Base-by-base conservation (phyloP, 768 basidiomycete genomes). In the Boletus subcaerulescens region DNA sequence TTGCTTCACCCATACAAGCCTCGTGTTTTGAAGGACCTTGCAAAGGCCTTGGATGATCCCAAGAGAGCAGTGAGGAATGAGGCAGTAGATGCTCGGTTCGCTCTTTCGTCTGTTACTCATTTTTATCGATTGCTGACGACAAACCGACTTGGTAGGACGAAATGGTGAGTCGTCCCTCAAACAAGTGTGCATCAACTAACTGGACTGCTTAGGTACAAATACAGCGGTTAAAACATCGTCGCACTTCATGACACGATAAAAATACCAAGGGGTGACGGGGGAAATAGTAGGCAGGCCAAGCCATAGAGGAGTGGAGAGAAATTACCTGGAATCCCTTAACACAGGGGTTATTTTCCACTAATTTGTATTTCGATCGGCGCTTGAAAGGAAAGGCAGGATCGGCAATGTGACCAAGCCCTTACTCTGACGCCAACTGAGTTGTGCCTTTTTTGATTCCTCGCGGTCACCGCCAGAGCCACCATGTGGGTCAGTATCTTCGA, bases 31-130 rank as follows among this genome's bases (percentile, higher is more conserved):
- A 84, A 84, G 36, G 85, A 87, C 56, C 76, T 99, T 26, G 86
- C 80, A 0, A 83, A 79, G 57, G 82, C 80, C 5, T 71, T 98
- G 45, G 97, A 98, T 66, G 97, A 98, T 73, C 91, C 91, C n/a
- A 89, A 87, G 66, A 77, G 89, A 55, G 72, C 73, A 3, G 94
- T 99, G 9, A 78, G 97, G 50, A 86, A 83, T 62, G 91, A 90
- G 63, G 96, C 94, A 1, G 97, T 98, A 3, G 86, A 93, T 60
- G 87, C 93, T 33, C 65, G 87, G 80, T 79, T 60, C 29, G 73
- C 50, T 41, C 14, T 33, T 49, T 48, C 31, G 17, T 49, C 29
- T 32, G 12, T 3, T 5, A 12, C 9, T 39, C 3, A 5, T 10
- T 8, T 39, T 5, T 13, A 9, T 17, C 10, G 36, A 44, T 24